Evolutionary conservation across 768 basidiomycete genomes (phyloP).

Genomic region (Tricholoma hemisulphureum): DNA sequence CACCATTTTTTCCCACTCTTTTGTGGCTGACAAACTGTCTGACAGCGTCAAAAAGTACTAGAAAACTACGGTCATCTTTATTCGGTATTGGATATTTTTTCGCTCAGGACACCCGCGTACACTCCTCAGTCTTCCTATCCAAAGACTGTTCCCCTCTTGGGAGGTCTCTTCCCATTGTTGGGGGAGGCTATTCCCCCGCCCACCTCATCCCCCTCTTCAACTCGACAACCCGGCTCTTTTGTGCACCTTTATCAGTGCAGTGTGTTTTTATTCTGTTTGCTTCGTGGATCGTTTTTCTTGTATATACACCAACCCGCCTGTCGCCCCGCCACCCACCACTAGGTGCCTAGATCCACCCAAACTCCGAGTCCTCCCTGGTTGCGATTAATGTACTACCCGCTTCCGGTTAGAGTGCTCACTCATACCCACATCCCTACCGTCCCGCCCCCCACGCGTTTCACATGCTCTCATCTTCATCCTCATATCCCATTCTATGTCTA

Average conservation of each 20-base stretch:
- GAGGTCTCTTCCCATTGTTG: background rate
- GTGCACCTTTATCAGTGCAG: background rate
- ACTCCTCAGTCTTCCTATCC: background rate
- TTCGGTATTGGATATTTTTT: conserved; percentile 15
- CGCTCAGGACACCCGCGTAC: conserved; percentile 21
- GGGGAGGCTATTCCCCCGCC: too few species aligned
- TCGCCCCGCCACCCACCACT: background rate
- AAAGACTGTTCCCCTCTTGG: background rate
- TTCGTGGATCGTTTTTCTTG: background rate
- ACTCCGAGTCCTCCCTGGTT: background rate
- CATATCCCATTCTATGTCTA: background rate
- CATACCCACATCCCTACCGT: background rate
- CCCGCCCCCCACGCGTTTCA: background rate
- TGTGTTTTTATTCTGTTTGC: background rate
- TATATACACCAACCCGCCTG: background rate
- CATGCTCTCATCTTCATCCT: background rate
- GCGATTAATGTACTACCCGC: background rate
- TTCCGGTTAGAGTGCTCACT: background rate
- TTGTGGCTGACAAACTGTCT: background rate
- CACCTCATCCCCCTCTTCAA: background rate
- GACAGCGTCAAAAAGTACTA: background rate
- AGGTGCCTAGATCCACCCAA: background rate
- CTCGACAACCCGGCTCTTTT: background rate
- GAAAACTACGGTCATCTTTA: background rate
- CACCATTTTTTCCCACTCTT: background rate